Base-by-base conservation (phyloP, 2,329 filamentous ascomycete species). In the Scleromitrula shiraiana region DNA sequence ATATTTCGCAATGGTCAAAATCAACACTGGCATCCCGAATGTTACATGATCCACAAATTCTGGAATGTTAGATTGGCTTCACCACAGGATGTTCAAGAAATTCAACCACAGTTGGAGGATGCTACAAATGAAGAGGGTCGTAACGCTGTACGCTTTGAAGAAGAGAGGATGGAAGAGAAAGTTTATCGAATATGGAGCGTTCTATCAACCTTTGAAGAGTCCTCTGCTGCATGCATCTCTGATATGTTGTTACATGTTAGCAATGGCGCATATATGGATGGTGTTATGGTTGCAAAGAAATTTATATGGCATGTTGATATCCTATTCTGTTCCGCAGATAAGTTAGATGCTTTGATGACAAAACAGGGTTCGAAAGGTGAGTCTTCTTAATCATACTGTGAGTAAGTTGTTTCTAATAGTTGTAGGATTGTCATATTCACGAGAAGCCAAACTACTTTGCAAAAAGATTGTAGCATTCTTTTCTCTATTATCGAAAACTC, bases 11-110 rank as follows among this genome's bases (percentile, higher is more conserved):
- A 97, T 67, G 91, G 91, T 2, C 87, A 95, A 65, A 96, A 97
- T 64, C 93, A 98, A 63, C 93, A 98, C 65, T 98, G 93, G 93
- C 93, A 98, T 64, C 93, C 93, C 2, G 93, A 98, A 68, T 98
- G 93, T 68, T 98, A 98, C 68, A 98, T 98, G 93, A 98, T 98
- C 54, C 93, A 98, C 71, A 98, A 98, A 63, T 98, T 97, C 68
- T 98, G 93, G 93, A 98, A 97, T 64, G 93, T 98, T 51, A 83
- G 93, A 43, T 73, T 98, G 30, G 64, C 64, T 23, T 62, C 59
- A 7, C 53, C 66, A 17, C 63, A 68, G n/a, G 68, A 74, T 44
- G 63, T 66, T 9, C 70, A 73, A 45, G 75, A 79, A 46, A 64
- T 69, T 7, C 19, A 51, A 14, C 56, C 52, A 7, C 41, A 52